Base-by-base conservation (phyloP, 805 yeast species). In the Saturnispora sanitii region DNA sequence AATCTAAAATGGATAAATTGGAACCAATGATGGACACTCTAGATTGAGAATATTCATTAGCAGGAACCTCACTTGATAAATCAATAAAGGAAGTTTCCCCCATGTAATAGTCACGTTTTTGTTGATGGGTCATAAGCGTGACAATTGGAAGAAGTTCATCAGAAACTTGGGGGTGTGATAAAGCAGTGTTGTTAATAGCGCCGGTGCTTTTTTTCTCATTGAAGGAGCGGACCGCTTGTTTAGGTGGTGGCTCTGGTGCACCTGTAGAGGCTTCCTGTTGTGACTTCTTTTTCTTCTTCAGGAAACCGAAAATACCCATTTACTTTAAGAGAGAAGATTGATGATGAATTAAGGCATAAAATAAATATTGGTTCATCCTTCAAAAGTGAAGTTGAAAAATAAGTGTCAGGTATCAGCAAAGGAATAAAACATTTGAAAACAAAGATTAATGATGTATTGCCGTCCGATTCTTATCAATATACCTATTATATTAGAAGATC, bases 141-240 rank as follows among this genome's bases (percentile, higher is more conserved):
- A 84, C 71, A 9, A 82, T 70, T 0, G 95, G 94, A 13, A 75
- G 60, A 54, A 85, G 65, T 53, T 83, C 90, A 13, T 74, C 73
- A 0, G 87, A 54, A 25, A 41, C 46, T 28, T 38, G 8, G n/a
- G 17, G 12, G 17, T 38, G 16, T 15, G 5, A 12, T 16, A 21
- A 6, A 15, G 20, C 22, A 13, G 22, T 11, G 15, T 23, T 6
- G 12, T 12, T 13, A 6, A 12, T 28, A 12, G 27, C 8, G 11
- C 27, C 12, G 33, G 19, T 17, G 33, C 8, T 18, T 11, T 31
- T 17, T 18, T 17, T 5, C 4, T 31, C 15, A 16, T 13, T 6
- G 33, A n/a, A 8, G 35, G 17, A 17, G 35, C 4, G 13, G 21
- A 22, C 23, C 6, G 15, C 31, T 6, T 12, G 6, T 28, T 28